Percentiles rank a stretch among this genome's conserved stretches.
Evolutionary conservation across 1,284 basidiomycete species (phyloP).

Genomic region (Cryptococcus sp.): DNA sequence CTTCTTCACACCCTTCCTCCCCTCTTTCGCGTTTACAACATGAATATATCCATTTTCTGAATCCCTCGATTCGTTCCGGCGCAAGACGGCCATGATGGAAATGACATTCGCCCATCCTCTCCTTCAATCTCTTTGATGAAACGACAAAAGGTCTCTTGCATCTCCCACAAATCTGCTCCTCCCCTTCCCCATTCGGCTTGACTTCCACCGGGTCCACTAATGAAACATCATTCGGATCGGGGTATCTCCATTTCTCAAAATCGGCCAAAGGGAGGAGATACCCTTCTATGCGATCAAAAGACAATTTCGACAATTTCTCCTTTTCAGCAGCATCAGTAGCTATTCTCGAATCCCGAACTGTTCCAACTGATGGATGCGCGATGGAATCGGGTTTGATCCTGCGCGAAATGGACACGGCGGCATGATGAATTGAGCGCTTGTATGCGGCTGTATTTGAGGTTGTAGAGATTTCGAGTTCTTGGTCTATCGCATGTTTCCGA

Average conservation of each 20-base stretch:
- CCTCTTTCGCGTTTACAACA: slow-evolving; percentile 58
- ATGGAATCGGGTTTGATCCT: slow-evolving; percentile 60
- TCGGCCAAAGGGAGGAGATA: slow-evolving; percentile 59
- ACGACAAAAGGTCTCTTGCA: slow-evolving; percentile 68
- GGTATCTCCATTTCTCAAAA: slow-evolving; percentile 66
- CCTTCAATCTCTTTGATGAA: slow-evolving; percentile 50
- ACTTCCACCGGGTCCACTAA: slow-evolving; percentile 46
- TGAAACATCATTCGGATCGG: slow-evolving; percentile 61
- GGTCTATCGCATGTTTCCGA: slow-evolving; percentile 27
- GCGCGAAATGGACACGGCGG: slow-evolving; percentile 49
- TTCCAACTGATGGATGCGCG: slow-evolving; percentile 73
- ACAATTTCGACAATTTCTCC: slow-evolving; percentile 58
- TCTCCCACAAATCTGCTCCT: slow-evolving; percentile 66
- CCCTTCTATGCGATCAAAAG: slow-evolving; percentile 53
- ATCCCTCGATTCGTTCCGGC: slow-evolving; percentile 39
- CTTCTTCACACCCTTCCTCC: slow-evolving; percentile 28
- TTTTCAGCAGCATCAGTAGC: slow-evolving; percentile 60
- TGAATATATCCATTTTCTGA: slow-evolving; percentile 40
- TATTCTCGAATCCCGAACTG: slow-evolving; percentile 61
- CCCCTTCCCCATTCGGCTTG: slow-evolving; percentile 63
- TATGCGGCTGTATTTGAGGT: slow-evolving; percentile 37
- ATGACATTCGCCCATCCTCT: slow-evolving; percentile 62
- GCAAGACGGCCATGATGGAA: slow-evolving; percentile 71
- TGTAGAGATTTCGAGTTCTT: slow-evolving; percentile 38
- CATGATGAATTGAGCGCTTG: slow-evolving; percentile 44